These are phyloP conservation scores for Pythium dissimile DNA, from an alignment of 352 stramenopile species.

Conservation along the genomic window DNA sequence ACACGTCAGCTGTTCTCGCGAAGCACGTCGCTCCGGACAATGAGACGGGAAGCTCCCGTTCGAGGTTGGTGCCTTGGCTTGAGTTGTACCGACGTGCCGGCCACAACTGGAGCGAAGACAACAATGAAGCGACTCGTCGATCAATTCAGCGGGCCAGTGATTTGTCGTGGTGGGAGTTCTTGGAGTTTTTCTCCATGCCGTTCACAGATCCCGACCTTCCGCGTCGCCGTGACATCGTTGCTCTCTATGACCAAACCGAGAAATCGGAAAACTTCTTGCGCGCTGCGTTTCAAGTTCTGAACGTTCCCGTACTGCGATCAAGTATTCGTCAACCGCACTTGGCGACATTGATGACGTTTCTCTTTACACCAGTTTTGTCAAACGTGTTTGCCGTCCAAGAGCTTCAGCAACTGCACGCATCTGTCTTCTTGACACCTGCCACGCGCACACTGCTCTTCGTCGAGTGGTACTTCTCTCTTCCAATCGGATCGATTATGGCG, in stretches of 20 bases:
- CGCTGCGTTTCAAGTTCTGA: conserved; percentile 37
- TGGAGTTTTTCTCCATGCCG: conserved; percentile 80
- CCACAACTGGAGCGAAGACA: conserved; percentile 51
- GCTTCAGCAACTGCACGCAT: conserved; percentile 56
- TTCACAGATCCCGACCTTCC: conserved; percentile 61
- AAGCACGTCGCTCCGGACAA: conserved; percentile 13
- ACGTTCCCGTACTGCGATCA: conserved; percentile 47
- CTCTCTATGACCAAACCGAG: conserved; percentile 58
- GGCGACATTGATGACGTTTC: conserved; percentile 52
- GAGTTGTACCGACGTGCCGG: conserved; percentile 67
- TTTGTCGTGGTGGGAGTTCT: conserved; percentile 68
- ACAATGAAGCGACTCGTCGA: conserved; percentile 32
- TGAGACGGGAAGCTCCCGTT: conserved; percentile 13
- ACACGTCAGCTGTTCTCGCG: conserved; percentile 9
- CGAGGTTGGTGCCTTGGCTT: conserved; percentile 56
- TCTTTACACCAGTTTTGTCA: conserved; percentile 66
- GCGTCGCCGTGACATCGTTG: conserved; percentile 53
- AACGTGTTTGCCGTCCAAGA: conserved; percentile 83
- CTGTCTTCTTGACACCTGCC: conserved; percentile 49
- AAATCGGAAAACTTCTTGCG: conserved; percentile 57
- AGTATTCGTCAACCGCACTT: conserved; percentile 20
- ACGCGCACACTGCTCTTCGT: conserved; percentile 57
- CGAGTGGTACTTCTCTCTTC: conserved; percentile 82
- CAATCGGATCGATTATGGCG: conserved; percentile 48
- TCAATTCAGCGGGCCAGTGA: conserved; percentile 34